phyloP scores from a whole-genome alignment of 768 basidiomycete species.

The Tremella fuciformis region DNA sequence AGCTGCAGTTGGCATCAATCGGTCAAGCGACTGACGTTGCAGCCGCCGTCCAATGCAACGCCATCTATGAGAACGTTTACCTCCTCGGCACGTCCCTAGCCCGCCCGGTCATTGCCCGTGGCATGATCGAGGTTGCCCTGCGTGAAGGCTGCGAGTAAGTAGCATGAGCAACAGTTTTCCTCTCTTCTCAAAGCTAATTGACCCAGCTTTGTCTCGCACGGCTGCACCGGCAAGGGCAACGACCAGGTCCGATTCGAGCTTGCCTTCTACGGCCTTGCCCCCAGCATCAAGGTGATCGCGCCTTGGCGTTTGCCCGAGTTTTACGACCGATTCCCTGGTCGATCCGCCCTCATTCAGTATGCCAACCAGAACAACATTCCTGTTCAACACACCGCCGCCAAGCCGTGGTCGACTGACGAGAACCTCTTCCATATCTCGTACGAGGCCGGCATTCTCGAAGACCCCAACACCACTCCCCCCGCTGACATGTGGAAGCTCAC shows the following conservation, averaged over 20 bases:
- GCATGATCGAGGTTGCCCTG: constrained; percentile 92
- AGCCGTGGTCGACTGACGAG: constrained; percentile 99
- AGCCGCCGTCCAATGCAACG: constrained; percentile 92
- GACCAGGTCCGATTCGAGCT: constrained; percentile 99
- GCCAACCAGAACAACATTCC: constrained; percentile 85
- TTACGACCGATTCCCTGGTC: constrained; percentile 95
- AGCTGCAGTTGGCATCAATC: constrained; percentile 9
- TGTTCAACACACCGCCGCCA: constrained; percentile 88
- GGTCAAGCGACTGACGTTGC: constrained; percentile 9
- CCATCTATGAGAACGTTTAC: constrained; percentile 99
- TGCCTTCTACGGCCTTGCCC: constrained; percentile 96
- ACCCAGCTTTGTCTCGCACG: constrained; percentile 85
- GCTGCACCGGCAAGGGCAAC: constrained; percentile 99
- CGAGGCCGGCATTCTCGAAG: constrained; percentile 97
- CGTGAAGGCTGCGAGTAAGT: constrained; percentile 92
- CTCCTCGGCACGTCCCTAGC: constrained; percentile 96
- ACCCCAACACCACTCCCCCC: constrained; percentile 91
- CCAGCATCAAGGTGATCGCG: constrained; percentile 97
- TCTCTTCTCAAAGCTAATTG: constrained; percentile 3
- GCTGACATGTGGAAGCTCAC: constrained; percentile 99
- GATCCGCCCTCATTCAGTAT: constrained; percentile 85
- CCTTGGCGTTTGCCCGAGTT: constrained; percentile 95
- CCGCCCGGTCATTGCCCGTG: constrained; percentile 96
- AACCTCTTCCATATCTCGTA: constrained; percentile 99
- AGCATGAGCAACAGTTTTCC: too few species aligned